Conservation (phyloP, 208 protist genomes). For the Leishmania arabica region DNA sequence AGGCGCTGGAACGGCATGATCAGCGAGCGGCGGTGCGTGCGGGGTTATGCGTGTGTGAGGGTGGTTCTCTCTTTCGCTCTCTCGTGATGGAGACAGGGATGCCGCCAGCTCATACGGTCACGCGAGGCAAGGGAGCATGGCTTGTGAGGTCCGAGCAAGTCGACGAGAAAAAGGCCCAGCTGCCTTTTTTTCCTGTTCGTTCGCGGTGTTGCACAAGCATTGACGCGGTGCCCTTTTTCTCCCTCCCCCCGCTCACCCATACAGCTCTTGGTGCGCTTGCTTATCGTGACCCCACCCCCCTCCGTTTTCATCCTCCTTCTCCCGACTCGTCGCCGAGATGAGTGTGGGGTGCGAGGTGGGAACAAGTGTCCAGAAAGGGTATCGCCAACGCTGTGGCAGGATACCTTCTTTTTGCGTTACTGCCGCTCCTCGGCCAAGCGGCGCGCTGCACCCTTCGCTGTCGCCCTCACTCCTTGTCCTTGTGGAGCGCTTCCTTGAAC, state of each 20-base stretch:
- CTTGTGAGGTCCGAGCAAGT: not conserved
- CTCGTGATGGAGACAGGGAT: conserved; percentile 5
- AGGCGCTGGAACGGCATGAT: not conserved
- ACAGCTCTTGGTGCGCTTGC: not conserved
- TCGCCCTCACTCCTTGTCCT: not conserved
- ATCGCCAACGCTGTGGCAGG: not conserved
- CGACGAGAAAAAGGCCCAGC: not conserved
- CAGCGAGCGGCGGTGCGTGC: not conserved
- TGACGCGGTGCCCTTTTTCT: not conserved
- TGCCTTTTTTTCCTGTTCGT: not conserved
- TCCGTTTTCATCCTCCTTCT: not conserved
- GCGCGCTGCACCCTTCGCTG: not conserved
- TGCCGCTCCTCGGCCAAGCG: not conserved
- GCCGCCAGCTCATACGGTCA: not conserved
- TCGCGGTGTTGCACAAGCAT: not conserved
- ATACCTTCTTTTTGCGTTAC: not conserved
- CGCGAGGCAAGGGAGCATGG: not conserved
- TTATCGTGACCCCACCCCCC: not conserved
- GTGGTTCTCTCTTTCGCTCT: not conserved
- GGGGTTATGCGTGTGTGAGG: too few species aligned
- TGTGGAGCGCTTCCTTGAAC: not conserved
- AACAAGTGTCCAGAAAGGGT: not conserved
- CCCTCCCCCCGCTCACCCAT: too few species aligned
- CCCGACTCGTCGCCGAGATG: not conserved
- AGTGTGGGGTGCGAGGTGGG: not conserved